phyloP scores from a whole-genome alignment of 257 asterid genomes.

The Hygrophila difformis region DNA sequence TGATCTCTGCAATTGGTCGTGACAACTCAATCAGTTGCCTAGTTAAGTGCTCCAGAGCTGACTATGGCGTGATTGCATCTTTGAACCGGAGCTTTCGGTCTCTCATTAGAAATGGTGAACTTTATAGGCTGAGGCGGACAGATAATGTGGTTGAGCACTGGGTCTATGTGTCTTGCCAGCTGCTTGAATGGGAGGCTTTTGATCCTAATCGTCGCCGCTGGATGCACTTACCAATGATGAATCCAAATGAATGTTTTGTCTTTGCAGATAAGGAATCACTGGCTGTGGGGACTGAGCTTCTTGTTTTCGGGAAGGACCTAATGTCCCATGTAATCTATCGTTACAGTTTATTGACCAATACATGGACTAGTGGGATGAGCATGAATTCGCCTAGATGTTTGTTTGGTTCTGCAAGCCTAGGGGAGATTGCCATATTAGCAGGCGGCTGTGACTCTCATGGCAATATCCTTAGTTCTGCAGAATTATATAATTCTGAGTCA shows the following conservation, averaged over 20 bases:
- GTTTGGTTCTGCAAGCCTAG: slow-evolving; percentile 86
- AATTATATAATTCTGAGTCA: slow-evolving; percentile 41
- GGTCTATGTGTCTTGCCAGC: slow-evolving; percentile 55
- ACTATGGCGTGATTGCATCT: slow-evolving; percentile 40
- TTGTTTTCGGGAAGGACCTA: slow-evolving; percentile 77
- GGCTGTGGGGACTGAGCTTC: slow-evolving; percentile 93
- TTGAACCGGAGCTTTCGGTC: slow-evolving; percentile 50
- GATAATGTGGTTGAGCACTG: slow-evolving; percentile 65
- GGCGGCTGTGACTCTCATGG: slow-evolving; percentile 69
- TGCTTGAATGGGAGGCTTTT: slow-evolving; percentile 60
- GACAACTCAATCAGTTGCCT: slow-evolving; percentile 53
- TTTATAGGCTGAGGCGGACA: slow-evolving; percentile 34
- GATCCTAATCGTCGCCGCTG: slow-evolving; percentile 43
- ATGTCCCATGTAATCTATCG: slow-evolving; percentile 67
- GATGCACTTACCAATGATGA: slow-evolving; percentile 63
- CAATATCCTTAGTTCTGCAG: slow-evolving; percentile 43
- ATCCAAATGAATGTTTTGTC: slow-evolving; percentile 53
- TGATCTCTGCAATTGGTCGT: slow-evolving; percentile 37
- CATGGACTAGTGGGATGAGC: slow-evolving; percentile 44
- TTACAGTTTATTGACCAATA: slow-evolving; percentile 58
- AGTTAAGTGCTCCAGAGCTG: slow-evolving; percentile 61
- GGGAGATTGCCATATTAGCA: slow-evolving; percentile 76
- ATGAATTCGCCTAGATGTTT: slow-evolving; percentile 46
- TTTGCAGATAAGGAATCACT: slow-evolving; percentile 82
- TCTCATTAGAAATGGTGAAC: slow-evolving; percentile 42